phyloP scores from a whole-genome alignment of 441 rosid species.

The Corymbia citriodora region DNA sequence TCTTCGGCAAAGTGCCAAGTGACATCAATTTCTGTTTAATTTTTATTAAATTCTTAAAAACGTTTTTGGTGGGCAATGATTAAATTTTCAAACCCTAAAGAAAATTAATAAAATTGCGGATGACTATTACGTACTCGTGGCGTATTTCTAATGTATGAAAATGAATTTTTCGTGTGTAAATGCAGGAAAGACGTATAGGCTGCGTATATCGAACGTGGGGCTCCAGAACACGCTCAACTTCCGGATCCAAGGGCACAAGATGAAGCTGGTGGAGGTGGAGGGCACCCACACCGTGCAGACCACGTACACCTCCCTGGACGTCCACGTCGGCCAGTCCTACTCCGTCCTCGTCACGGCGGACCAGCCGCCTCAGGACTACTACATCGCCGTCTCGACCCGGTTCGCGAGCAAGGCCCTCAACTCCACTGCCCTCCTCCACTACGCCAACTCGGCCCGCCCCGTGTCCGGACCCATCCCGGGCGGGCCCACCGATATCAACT shows the following conservation, averaged over 20 bases:
- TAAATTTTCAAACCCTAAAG: too few relatives aligned
- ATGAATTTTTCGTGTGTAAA: not conserved
- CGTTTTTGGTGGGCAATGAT: too few relatives aligned
- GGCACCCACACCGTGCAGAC: constrained; percentile 88
- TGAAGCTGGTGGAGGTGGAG: constrained; percentile 90
- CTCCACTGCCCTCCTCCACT: constrained; percentile 59
- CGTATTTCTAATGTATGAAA: not conserved
- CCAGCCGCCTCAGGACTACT: constrained; percentile 74
- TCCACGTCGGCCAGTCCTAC: constrained; percentile 86
- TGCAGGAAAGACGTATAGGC: constrained; percentile 77
- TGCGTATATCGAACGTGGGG: constrained; percentile 91
- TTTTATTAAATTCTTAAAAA: not conserved
- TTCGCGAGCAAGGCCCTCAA: constrained; percentile 55
- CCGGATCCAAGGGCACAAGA: constrained; percentile 72
- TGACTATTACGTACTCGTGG: not conserved
- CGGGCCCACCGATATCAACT: constrained; percentile 80
- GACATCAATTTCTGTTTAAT: not conserved
- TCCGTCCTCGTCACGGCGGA: constrained; percentile 85
- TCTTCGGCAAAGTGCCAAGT: not conserved
- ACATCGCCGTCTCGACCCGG: constrained; percentile 78
- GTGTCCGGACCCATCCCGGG: constrained; percentile 75
- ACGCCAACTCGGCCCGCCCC: constrained; percentile 61
- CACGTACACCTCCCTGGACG: constrained; percentile 63
- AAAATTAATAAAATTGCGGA: not conserved
- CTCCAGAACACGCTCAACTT: constrained; percentile 68